Base-by-base conservation (phyloP, 1,284 basidiomycete genomes). In the Ganoderma boninense region DNA sequence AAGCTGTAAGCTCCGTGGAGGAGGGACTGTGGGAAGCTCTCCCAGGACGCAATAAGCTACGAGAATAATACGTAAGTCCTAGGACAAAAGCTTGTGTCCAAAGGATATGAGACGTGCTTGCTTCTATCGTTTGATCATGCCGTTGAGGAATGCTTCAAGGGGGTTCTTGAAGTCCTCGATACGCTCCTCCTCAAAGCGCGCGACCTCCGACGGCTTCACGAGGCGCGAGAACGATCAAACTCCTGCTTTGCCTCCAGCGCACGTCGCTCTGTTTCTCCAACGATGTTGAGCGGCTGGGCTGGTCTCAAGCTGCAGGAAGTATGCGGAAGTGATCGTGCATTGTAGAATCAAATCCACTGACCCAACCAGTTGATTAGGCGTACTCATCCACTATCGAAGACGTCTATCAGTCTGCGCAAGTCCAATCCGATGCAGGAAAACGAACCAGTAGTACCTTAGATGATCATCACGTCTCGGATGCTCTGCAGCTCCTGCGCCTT, bases 101-200 rank as follows among this genome's bases (percentile, higher is more conserved):
- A 16, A 42, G 46, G 46, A 8, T 1, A 11, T 14, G 38, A 23
- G 29, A 68, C 87, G 61, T 56, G 94, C 92, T 86, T 96, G 90
- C 80, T 92, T 93, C 83, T 97, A 96, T 62, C 92, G 84, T 35
- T 85, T 80, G 63, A 96, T 92, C 91, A 97, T 93, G 14, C 93
- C 93, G 63, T 93, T 92, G 69, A 97, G 81, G 81, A 95, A 96
- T 1, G 85, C 85, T 76, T 93, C 92, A 69, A 97, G 80, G 2
- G 91, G 87, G 43, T 86, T 84, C 79, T 95, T 96, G 80, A 97
- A 95, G 78, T 97, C 96, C 61, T 95, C 91, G 40, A 99, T 90
- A 59, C 97, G 90, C 81, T 98, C 97, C 77, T 92, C 88, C 82
- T 99, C 97, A 79, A 99, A 98, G 43, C 97, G 86, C n/a, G 90